Evolutionary conservation across 2,329 filamentous ascomycete genomes (phyloP), one percentile per base, ranked within the genome.

Genomic region (Trichoderma polysporum): DNA sequence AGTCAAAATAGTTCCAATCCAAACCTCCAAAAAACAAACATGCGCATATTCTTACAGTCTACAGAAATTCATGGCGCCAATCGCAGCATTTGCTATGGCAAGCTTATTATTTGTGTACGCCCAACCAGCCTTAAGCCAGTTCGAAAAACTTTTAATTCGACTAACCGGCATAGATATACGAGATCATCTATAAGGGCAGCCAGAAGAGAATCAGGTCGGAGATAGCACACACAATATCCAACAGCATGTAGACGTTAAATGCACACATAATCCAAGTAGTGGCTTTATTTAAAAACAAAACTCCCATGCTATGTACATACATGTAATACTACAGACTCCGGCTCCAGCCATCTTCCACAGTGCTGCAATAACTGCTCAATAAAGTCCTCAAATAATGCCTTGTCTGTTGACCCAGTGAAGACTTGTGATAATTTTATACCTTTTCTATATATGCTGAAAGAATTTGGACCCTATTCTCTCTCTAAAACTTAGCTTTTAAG

Each of bases 81-180:
- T 57, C 15, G 54, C 54, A 39, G 54, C 54, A 19, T 57, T 57
- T 22, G 19, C 54, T 22, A 57, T 57, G 54, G 54, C 54, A 31
- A 57, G 54, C 54, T 10, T 57, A 29, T 57, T 57, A 41, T 57
- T 57, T 41, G 54, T 57, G 54, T 57, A 57, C 35, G 54, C 17
- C 17, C 54, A 41, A 41, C 35, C 54, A 41, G 35, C 39, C 33
- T 45, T 45, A 1, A 5, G 39, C 22, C 35, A 39, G 9, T 29
- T 57, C 9, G 3, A 9, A 41, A 41, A 41, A 19, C 35, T 15
- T 57, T 19, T 1, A 29, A 29, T 29, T 8, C 22, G 3, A 57
- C 54, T 57, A 57, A 57, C 54, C 54, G 35, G 17, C 25, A 41
- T 57, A 57, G 54, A 9, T 57, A 57, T 57, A 57, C 54, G 35